These are phyloP conservation scores for Juncus inflexus DNA, from an alignment of 176 grass and related monocot genomes.

Conservation along the genomic window DNA sequence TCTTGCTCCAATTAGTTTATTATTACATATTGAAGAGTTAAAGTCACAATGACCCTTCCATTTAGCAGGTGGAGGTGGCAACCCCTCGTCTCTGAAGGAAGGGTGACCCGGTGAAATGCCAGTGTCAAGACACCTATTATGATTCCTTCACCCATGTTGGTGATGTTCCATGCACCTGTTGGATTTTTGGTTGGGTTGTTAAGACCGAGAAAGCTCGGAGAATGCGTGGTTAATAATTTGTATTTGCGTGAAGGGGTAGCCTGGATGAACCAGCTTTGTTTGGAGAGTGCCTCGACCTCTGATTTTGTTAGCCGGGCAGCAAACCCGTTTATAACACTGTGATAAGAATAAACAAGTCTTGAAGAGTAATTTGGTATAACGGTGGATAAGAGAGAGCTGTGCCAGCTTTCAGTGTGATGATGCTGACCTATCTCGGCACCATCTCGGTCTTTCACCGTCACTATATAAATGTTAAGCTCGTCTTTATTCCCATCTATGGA, in stretches of 20 bases:
- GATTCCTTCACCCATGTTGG: slow-evolving; percentile 22
- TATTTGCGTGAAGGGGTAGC: slow-evolving; percentile 4
- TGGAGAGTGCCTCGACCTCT: slow-evolving; percentile 23
- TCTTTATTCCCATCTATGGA: neutral
- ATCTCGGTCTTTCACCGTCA: slow-evolving; percentile 7
- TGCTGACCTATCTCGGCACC: neutral
- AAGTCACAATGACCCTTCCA: slow-evolving; percentile 35
- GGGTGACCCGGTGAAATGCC: slow-evolving; percentile 27
- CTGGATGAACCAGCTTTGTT: slow-evolving; percentile 20
- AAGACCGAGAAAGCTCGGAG: slow-evolving; percentile 28
- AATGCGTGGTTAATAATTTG: slow-evolving; percentile 14
- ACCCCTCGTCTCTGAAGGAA: slow-evolving; percentile 30
- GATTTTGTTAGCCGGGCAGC: slow-evolving; percentile 14
- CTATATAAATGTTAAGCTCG: slow-evolving; percentile 13
- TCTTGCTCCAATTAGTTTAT: slow-evolving; percentile 36
- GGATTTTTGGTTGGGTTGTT: neutral
- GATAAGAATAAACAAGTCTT: slow-evolving; percentile 25
- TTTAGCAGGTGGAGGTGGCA: slow-evolving; percentile 22
- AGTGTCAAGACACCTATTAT: slow-evolving; percentile 33
- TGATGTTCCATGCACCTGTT: slow-evolving; percentile 12
- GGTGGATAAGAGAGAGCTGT: slow-evolving; percentile 3
- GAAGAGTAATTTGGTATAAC: neutral
- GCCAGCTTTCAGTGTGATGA: slow-evolving; percentile 3
- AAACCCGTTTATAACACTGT: slow-evolving; percentile 29
- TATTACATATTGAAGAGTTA: slow-evolving; percentile 22